A percentile compares a stretch with the other conserved stretches of the same genome.
Evolutionary conservation across 139 green algal species (phyloP).

Genomic region (Haematococcus sp.): DNA sequence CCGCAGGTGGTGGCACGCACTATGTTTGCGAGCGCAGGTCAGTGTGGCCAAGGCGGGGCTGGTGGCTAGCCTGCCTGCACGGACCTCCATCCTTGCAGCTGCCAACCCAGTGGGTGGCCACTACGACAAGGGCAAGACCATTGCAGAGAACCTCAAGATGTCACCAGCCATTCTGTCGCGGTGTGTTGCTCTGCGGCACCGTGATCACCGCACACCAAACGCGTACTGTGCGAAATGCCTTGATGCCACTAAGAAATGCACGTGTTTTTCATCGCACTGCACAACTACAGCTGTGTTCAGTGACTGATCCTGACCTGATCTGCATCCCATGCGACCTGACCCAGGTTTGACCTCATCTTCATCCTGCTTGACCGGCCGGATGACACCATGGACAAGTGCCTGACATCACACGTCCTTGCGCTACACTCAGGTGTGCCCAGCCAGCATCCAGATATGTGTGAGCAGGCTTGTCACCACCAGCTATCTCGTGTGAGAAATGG

Average conservation of each 20-base stretch:
- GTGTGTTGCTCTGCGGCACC: neutral
- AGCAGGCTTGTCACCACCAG: neutral
- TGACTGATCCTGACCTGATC: too few species aligned
- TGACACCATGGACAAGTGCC: slow-evolving; percentile 61
- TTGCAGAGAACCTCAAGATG: slow-evolving; percentile 86
- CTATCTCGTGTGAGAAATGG: neutral
- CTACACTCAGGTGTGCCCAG: slow-evolving; percentile 63
- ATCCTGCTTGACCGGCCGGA: slow-evolving; percentile 87
- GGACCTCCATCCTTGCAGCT: slow-evolving; percentile 88
- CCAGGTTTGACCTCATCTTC: slow-evolving; percentile 95
- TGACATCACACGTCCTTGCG: slow-evolving; percentile 89
- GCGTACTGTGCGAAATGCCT: too few species aligned
- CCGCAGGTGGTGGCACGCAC: too few species aligned
- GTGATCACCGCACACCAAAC: too few species aligned
- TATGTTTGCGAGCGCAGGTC: slow-evolving; percentile 35
- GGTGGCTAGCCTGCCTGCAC: slow-evolving; percentile 79
- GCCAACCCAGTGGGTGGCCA: slow-evolving; percentile 80
- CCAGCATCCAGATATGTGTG: neutral
- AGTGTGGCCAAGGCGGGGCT: slow-evolving; percentile 91
- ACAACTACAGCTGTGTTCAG: too few species aligned
- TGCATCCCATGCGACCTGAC: too few species aligned
- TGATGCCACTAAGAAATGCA: too few species aligned
- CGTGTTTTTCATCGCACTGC: too few species aligned
- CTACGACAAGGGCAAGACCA: slow-evolving; percentile 71
- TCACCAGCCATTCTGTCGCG: slow-evolving; percentile 59